phyloP scores from a whole-genome alignment of 352 stramenopile species.

The Phytophthora constricta region DNA sequence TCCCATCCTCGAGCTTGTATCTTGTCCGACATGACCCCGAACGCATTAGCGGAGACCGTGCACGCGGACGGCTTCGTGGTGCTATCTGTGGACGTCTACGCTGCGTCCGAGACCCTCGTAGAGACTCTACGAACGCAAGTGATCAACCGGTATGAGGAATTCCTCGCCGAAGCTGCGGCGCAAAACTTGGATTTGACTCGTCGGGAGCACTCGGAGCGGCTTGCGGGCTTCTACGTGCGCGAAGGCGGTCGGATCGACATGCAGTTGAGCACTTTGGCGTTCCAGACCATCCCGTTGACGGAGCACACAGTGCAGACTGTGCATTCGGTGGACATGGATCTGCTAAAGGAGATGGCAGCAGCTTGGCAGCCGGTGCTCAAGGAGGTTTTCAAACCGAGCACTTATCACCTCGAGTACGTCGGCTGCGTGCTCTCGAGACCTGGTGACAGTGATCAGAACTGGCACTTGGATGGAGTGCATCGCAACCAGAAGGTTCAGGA shows the following conservation, averaged over 20 bases:
- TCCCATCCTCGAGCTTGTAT: neutral
- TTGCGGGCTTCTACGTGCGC: conserved; percentile 76
- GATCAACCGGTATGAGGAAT: conserved; percentile 43
- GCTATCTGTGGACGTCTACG: conserved; percentile 30
- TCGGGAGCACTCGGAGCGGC: conserved; percentile 53
- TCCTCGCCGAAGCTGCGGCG: conserved; percentile 35
- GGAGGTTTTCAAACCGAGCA: conserved; percentile 25
- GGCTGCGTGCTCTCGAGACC: conserved; percentile 73
- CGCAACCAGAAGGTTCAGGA: conserved; percentile 56
- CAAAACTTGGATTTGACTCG: conserved; percentile 43
- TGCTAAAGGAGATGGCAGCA: conserved; percentile 40
- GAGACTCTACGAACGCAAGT: conserved; percentile 35
- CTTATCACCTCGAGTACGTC: conserved; percentile 68
- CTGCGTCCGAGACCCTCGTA: conserved; percentile 23
- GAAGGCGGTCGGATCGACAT: conserved; percentile 77
- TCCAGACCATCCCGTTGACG: conserved; percentile 20
- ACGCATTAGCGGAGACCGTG: conserved; percentile 27
- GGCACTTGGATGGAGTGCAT: conserved; percentile 82
- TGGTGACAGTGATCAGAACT: conserved; percentile 74
- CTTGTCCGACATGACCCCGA: neutral
- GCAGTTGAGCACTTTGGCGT: conserved; percentile 46
- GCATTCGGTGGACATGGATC: conserved; percentile 33
- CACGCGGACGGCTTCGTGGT: conserved; percentile 60
- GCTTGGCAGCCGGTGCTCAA: conserved; percentile 38
- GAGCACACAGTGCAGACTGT: conserved; percentile 4